phyloP scores from a whole-genome alignment of 805 yeast species.

The Osmozyma mogii region DNA sequence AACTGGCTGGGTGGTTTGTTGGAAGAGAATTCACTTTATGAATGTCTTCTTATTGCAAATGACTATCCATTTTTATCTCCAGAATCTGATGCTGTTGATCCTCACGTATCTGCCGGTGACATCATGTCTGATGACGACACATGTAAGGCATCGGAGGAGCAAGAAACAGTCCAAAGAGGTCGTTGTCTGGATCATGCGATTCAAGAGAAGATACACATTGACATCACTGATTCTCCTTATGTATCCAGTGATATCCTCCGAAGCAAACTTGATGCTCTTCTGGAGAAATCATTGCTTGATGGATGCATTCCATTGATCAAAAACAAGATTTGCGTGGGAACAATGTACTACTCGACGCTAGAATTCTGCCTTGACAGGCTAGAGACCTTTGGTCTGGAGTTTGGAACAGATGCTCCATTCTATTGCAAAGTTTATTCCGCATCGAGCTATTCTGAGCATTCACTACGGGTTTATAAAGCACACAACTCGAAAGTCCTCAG shows the following conservation, averaged over 20 bases:
- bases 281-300: conserved; percentile 37
- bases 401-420: conserved; percentile 1
- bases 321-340: conserved; percentile 30
- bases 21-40: conserved; percentile 46
- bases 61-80: conserved; percentile 48
- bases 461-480: too few species aligned
- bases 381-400: conserved; percentile 15
- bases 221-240: conserved; percentile 27
- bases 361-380: conserved; percentile 44
- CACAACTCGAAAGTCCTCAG: too few species aligned
- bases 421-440: too few species aligned
- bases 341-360: conserved; percentile 42
- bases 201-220: conserved; percentile 27
- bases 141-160: background rate
- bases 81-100: conserved; percentile 28
- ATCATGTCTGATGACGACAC: conserved; percentile 16
- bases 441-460: too few species aligned
- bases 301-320: conserved; percentile 46
- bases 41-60: conserved; percentile 36
- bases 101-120: conserved; percentile 23
- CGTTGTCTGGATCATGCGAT: too few species aligned
- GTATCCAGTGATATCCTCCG: conserved; percentile 26
- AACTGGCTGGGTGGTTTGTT: conserved; percentile 48
- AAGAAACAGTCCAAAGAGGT: too few species aligned
- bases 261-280: conserved; percentile 28